phyloP scores from a whole-genome alignment of 441 rosid species.

The Viola pubescens region DNA sequence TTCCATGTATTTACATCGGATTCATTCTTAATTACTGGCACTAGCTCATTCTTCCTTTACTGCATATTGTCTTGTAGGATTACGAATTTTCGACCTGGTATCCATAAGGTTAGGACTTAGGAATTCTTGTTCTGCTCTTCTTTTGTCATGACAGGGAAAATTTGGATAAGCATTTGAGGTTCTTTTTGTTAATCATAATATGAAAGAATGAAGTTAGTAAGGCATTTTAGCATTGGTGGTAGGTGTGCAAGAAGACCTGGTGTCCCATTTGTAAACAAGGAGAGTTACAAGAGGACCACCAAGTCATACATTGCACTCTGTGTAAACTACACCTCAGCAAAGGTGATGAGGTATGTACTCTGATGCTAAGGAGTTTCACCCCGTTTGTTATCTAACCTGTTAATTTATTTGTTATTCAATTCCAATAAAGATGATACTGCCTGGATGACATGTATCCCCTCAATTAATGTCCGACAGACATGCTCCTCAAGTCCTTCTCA shows the following conservation, averaged over 20 bases:
- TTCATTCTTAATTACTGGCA: not conserved
- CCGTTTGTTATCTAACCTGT: not conserved
- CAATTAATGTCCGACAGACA: no score
- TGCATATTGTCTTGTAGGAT: not conserved
- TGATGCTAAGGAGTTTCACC: not conserved
- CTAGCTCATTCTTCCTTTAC: not conserved
- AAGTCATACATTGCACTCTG: slow-evolving; percentile 44
- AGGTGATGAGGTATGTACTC: slow-evolving; percentile 48
- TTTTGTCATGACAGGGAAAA: not conserved
- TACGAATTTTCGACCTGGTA: not conserved
- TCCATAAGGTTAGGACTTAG: not conserved
- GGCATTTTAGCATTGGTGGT: slow-evolving; percentile 22
- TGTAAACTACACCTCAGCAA: slow-evolving; percentile 66
- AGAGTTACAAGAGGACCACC: slow-evolving; percentile 51
- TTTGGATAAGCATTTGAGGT: not conserved
- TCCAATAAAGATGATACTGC: no score
- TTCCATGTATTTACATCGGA: not conserved
- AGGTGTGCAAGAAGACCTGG: slow-evolving; percentile 58
- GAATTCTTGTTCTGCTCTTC: not conserved
- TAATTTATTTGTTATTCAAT: not conserved
- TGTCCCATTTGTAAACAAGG: slow-evolving; percentile 88
- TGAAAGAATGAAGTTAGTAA: slow-evolving; percentile 12
- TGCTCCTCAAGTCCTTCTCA: no score
- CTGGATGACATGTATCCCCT: no score
- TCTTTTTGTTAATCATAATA: not conserved